Evolutionary conservation across 257 asterid genomes (phyloP).

Genomic region (Solanum tacnaense): DNA sequence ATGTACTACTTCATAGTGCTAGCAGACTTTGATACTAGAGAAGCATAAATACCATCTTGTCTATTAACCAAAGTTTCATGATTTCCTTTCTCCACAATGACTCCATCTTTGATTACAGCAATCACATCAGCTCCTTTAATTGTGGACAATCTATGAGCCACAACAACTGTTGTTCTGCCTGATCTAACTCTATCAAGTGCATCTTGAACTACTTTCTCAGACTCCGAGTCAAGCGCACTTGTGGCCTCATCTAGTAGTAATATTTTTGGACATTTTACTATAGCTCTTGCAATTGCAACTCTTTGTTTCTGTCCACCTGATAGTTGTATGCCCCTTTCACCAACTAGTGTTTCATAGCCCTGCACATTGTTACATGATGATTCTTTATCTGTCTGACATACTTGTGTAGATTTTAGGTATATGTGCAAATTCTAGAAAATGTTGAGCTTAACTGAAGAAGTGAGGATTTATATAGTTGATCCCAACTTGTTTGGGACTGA

Average conservation of each 20-base stretch:
- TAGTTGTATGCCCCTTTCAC: conserved; percentile 39
- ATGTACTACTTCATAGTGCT: background rate
- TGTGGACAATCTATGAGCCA: conserved; percentile 53
- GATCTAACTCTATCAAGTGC: conserved; percentile 35
- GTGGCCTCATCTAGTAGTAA: conserved; percentile 57
- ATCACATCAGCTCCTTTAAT: conserved; percentile 39
- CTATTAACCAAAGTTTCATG: conserved; percentile 23
- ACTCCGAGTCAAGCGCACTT: conserved; percentile 43
- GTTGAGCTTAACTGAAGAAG: background rate
- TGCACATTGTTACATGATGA: background rate
- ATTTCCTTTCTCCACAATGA: conserved; percentile 31
- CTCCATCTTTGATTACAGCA: conserved; percentile 32
- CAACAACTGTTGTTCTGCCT: conserved; percentile 38
- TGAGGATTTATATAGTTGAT: background rate
- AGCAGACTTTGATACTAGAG: conserved; percentile 14
- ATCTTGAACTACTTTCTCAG: conserved; percentile 37
- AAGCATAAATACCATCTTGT: conserved; percentile 39
- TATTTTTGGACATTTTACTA: conserved; percentile 32
- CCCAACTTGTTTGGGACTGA: background rate
- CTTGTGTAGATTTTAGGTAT: background rate
- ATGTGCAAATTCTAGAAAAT: background rate
- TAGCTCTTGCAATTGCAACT: conserved; percentile 48
- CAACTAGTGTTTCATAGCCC: conserved; percentile 46
- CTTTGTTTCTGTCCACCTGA: conserved; percentile 57
- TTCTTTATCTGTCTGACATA: background rate